These are phyloP conservation scores for Hirsutella rhossiliensis DNA, from an alignment of 2,329 filamentous ascomycete genomes.

Conservation along the genomic window DNA sequence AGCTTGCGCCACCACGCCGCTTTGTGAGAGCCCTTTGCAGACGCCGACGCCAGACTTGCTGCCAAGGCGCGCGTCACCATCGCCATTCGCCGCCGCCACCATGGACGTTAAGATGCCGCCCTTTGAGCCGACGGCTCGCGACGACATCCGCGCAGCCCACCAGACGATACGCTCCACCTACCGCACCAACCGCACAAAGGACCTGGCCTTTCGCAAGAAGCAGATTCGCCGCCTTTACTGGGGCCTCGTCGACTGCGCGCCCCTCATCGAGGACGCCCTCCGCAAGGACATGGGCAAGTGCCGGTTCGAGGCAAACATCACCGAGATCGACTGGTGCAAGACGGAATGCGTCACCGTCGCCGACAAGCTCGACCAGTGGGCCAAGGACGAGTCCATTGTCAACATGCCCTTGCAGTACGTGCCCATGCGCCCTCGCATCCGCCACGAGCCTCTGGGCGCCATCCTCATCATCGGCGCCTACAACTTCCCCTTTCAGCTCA, in stretches of 20 bases:
- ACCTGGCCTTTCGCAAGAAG: conserved; percentile 66
- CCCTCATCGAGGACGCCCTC: conserved; percentile 63
- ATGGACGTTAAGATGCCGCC: conserved; percentile 18
- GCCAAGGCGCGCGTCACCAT: too few species aligned
- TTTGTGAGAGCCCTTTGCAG: not conserved
- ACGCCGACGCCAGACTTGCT: conserved; percentile 15
- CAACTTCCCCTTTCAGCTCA: conserved; percentile 85
- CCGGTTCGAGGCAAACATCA: conserved; percentile 57
- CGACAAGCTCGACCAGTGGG: conserved; percentile 69
- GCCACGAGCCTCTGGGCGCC: conserved; percentile 78
- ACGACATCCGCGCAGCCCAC: conserved; percentile 51
- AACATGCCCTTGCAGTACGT: conserved; percentile 59
- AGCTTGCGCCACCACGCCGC: not conserved
- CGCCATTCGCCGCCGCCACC: too few species aligned
- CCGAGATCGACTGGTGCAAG: conserved; percentile 67
- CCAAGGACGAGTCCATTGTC: conserved; percentile 64
- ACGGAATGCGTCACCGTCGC: conserved; percentile 72
- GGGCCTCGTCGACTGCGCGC: conserved; percentile 69
- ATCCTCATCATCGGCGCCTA: conserved; percentile 83
- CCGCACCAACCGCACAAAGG: conserved; percentile 67
- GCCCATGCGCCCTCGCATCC: conserved; percentile 60
- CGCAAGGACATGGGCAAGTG: conserved; percentile 69
- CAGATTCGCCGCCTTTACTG: conserved; percentile 95
- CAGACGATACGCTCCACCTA: conserved; percentile 57
- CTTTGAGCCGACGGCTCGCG: conserved; percentile 51